Conservation (phyloP, 2,329 filamentous ascomycete genomes). For the Botrytis fragariae region DNA sequence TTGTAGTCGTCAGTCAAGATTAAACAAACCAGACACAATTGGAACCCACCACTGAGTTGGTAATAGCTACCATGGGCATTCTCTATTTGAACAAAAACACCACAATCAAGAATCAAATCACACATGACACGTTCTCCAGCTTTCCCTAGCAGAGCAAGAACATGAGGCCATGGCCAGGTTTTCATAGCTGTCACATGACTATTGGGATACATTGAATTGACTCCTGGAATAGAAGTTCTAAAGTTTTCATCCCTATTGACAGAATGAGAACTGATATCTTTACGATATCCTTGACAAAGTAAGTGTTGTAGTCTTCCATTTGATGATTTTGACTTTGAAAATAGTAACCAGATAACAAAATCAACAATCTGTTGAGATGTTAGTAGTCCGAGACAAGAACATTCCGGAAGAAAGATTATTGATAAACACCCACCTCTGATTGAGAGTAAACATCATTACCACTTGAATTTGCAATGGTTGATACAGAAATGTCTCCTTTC, state of each 20-base stretch:
- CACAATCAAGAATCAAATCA: slow-evolving; percentile 71
- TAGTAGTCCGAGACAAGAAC: slow-evolving; percentile 15
- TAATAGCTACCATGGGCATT: slow-evolving; percentile 63
- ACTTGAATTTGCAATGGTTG: slow-evolving; percentile 48
- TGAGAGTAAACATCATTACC: slow-evolving; percentile 53
- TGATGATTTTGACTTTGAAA: slow-evolving; percentile 53
- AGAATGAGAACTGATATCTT: slow-evolving; percentile 36
- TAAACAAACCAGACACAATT: slow-evolving; percentile 7
- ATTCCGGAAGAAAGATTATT: slow-evolving; percentile 18
- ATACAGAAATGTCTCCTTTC: slow-evolving; percentile 57
- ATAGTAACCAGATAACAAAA: slow-evolving; percentile 74
- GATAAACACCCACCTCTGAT: slow-evolving; percentile 54
- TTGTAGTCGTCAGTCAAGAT: slow-evolving; percentile 20
- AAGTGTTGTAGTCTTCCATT: slow-evolving; percentile 65
- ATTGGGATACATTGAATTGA: slow-evolving; percentile 65
- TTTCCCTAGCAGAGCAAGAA: slow-evolving; percentile 71
- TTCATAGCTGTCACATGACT: slow-evolving; percentile 68
- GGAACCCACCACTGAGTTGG: slow-evolving; percentile 70
- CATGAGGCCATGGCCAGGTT: slow-evolving; percentile 67
- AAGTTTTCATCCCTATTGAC: slow-evolving; percentile 32
- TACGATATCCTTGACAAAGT: slow-evolving; percentile 79
- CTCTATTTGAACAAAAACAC: slow-evolving; percentile 66
- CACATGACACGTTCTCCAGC: slow-evolving; percentile 76
- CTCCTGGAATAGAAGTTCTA: slow-evolving; percentile 58
- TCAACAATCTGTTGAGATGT: slow-evolving; percentile 61